Evolutionary conservation across 805 yeast genomes (phyloP), one percentile per base, ranked within the genome.

Genomic region (Ogataea thermomethanolica): DNA sequence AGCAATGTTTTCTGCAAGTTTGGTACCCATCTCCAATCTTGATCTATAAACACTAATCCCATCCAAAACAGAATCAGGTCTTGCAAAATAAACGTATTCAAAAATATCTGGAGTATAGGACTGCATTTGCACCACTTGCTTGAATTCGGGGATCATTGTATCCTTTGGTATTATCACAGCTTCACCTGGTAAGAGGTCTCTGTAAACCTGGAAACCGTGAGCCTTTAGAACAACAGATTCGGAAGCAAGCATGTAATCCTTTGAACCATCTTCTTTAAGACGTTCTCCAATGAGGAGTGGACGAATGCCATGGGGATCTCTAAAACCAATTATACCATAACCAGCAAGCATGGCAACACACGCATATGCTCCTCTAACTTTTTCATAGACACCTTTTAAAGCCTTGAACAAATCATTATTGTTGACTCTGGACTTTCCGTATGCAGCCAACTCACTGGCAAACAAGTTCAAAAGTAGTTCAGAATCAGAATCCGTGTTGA

Each of bases 231-330:
- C 99, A 41, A 93, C 96, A 41, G 95, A 84, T 64, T 93, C 99
- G 6, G 95, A 84, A 1, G 98, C 95, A 54, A 93, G 70, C 96
- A 93, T 88, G 64, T 87, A 89, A 63, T 93, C 99, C 38, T 69
- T 71, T 10, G 78, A 48, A 12, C 95, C 95, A 55, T 85, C 79
- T 7, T 64, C 66, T 50, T 79, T 78, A 30, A 63, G 55, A 55
- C 99, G 78, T 66, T 85, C 91, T 43, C 99, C 99, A 51, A 78
- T 76, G 25, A 89, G 71, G 40, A 91, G 69, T 3, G 99, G 99
- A 60, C 99, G 79, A 53, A 93, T 87, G 48, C 98, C 99, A 59
- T 91, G 82, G 25, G 99, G 96, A 66, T 93, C 99, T 65, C 99
- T 78, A 71, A 93, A 93, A 0, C 97, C 99, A 57, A 93, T 79